These are phyloP conservation scores for Rheum nobile DNA, from an alignment of 148 eudicot species.

Conservation along the genomic window DNA sequence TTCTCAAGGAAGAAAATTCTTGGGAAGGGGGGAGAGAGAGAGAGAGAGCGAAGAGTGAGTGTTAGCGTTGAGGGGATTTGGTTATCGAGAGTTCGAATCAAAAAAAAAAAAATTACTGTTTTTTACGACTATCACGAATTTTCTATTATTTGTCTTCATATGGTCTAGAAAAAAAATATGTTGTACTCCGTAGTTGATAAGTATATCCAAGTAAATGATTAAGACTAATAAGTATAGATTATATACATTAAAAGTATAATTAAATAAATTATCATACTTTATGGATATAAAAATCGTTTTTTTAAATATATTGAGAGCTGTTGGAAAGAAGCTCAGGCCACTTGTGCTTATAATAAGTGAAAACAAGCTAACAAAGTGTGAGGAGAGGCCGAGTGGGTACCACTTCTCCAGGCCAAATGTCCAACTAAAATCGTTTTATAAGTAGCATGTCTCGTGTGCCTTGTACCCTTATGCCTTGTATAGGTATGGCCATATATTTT, in stretches of 20 bases:
- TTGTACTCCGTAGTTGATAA: too few species aligned
- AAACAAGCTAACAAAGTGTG: neutral
- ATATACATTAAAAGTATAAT: neutral
- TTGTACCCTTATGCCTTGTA: too few species aligned
- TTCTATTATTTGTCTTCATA: too few species aligned
- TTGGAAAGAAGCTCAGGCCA: neutral
- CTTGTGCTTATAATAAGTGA: neutral
- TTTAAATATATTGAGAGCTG: neutral
- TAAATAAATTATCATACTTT: neutral
- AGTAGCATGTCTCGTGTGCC: too few species aligned
- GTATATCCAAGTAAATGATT: neutral
- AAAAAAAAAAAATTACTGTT: too few species aligned
- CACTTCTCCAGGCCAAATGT: neutral
- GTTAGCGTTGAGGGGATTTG: neutral
- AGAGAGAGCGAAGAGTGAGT: neutral
- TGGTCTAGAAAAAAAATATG: too few species aligned
- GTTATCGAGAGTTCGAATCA: neutral
- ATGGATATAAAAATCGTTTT: neutral
- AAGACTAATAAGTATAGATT: too few species aligned
- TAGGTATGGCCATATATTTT: too few species aligned
- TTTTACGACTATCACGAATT: too few species aligned
- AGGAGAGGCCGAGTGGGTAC: neutral
- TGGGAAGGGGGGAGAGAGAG: neutral
- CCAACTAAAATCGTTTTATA: neutral
- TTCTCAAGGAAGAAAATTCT: neutral